Percentiles rank a stretch among this genome's conserved stretches.
Conservation (phyloP, 1,284 basidiomycete species). For the Ustilago curta region DNA sequence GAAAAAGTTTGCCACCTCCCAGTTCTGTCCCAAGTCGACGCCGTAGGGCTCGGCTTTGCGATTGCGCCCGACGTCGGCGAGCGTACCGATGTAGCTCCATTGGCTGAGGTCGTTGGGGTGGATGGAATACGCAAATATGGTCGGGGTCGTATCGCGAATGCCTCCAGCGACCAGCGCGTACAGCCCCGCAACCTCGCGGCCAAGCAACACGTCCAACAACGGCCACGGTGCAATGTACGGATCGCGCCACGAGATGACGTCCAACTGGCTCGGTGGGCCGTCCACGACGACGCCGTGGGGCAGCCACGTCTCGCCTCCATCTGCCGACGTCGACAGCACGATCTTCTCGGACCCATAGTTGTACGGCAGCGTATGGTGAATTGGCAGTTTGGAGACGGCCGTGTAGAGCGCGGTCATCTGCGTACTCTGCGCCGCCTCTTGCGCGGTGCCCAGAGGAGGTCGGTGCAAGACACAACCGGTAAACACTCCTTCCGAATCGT, state of each 20-base stretch:
- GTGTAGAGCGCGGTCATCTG: constrained; percentile 59
- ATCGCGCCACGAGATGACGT: constrained; percentile 59
- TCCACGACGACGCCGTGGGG: constrained; percentile 37
- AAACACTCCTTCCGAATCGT: constrained; percentile 56
- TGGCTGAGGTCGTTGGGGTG: constrained; percentile 36
- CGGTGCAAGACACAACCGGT: constrained; percentile 55
- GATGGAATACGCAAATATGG: constrained; percentile 54
- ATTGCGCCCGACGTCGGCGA: constrained; percentile 46
- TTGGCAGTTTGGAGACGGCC: constrained; percentile 55
- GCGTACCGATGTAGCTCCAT: constrained; percentile 50
- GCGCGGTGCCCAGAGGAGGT: constrained; percentile 21
- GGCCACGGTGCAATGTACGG: constrained; percentile 55
- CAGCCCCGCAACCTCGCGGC: constrained; percentile 22
- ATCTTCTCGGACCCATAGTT: constrained; percentile 54
- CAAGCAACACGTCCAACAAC: constrained; percentile 44
- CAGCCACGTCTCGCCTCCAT: constrained; percentile 51
- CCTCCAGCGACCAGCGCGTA: constrained; percentile 57
- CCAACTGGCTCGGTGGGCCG: constrained; percentile 45
- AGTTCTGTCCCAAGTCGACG: constrained; percentile 57
- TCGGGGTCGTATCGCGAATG: constrained; percentile 45
- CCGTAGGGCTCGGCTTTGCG: constrained; percentile 33
- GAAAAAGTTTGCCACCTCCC: constrained; percentile 60
- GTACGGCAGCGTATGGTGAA: constrained; percentile 55
- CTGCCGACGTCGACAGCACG: constrained; percentile 50
- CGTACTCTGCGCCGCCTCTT: constrained; percentile 19